Base-by-base conservation (phyloP, 2,329 filamentous ascomycete species). In the Trichoderma sp. region DNA sequence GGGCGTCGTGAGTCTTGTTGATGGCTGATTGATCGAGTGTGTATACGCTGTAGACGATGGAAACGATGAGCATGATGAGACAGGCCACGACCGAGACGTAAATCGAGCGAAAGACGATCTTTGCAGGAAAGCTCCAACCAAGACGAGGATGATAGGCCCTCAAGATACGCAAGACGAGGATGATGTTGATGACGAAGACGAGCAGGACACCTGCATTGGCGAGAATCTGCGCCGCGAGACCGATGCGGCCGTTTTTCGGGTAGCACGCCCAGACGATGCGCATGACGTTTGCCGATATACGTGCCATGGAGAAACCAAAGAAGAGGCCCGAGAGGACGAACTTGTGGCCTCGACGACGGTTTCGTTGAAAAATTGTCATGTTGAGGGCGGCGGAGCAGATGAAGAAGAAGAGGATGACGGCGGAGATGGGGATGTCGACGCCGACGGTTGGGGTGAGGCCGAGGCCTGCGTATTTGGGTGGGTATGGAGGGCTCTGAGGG, bases 151-250 rank as follows among this genome's bases (percentile, higher is more conserved):
- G 93, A 63, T 91, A 89, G 5, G 93, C 93, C 72, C 95, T 89
- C 21, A 97, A 83, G 31, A 97, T 88, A 63, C 95, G 91, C 83
- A 95, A 93, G 0, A 92, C 85, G 81, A 95, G 94, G 80, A 97
- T 85, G 59, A 97, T 84, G 84, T 97, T 97, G 83, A 95, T 86
- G 79, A 96, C 85, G 83, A 94, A 96, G 31, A 97, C 85, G 8
- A 97, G 83, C 41, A 97, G 82, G 18, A 95, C 91, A 59, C 94
- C 94, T 0, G 93, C 92, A 62, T 91, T 90, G 75, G 94, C 90
- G 79, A 97, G 91, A 80, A 97, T 89, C 78, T 87, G 87, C 4
- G 93, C 90, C 8, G 92, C 91, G 76, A 91, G 88, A 79, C 85
- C 86, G 74, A 91, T 78, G 74, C 81, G 79, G 69, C 84, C 76